Conservation (phyloP, 306 rosid species). For the Psophocarpus tetragonolobus region DNA sequence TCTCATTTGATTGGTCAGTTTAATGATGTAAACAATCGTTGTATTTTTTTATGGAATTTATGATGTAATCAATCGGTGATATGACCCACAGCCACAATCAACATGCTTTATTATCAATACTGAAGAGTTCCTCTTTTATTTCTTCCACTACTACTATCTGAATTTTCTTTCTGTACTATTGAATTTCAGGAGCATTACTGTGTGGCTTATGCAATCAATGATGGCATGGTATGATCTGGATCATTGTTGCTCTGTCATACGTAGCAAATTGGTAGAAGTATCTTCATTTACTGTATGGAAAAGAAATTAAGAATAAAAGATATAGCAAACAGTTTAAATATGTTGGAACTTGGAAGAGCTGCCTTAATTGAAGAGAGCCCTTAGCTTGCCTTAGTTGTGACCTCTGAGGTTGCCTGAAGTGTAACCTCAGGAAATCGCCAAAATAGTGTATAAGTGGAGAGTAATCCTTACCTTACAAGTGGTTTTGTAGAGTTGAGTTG, state of each 20-base stretch:
- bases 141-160: slow-evolving; percentile 23
- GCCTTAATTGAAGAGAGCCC: too few species aligned
- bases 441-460: too few species aligned
- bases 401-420: too few species aligned
- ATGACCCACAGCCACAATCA: slow-evolving; percentile 14
- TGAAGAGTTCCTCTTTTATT: slow-evolving; percentile 21
- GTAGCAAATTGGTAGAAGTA: background rate
- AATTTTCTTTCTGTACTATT: slow-evolving; percentile 27
- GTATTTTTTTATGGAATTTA: background rate
- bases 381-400: too few species aligned
- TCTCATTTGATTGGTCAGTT: background rate
- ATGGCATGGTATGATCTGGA: slow-evolving; percentile 66
- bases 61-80: slow-evolving; percentile 11
- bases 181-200: slow-evolving; percentile 97
- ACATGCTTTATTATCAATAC: slow-evolving; percentile 15
- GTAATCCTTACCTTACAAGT: too few species aligned
- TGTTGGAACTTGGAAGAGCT: too few species aligned
- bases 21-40: slow-evolving; percentile 10
- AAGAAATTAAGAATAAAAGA: background rate
- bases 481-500: too few species aligned
- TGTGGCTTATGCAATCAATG: slow-evolving; percentile 89
- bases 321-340: background rate
- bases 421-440: too few species aligned
- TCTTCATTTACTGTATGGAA: background rate
- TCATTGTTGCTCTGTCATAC: slow-evolving; percentile 16